Base-by-base conservation (phyloP, 306 rosid species). In the Pueraria montana region DNA sequence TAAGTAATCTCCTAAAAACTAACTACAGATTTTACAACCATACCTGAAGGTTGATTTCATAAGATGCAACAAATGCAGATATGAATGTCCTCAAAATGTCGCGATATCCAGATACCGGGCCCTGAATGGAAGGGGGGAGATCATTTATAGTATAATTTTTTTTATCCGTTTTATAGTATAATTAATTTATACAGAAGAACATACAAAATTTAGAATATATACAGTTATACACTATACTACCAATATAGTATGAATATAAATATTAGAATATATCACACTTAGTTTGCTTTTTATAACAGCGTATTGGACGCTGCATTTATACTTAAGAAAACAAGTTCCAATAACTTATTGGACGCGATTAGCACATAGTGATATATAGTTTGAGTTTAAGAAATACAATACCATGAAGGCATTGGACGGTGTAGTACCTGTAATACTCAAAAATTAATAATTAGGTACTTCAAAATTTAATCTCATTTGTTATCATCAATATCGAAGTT, bases 11-110 rank as follows among this genome's bases (percentile, higher is more conserved):
- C 71, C 76, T 72, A 26, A 82, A 45, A 80, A 55, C 59, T 34
- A 76, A 78, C 75, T 48, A 17, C 32, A 80, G 63, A 78, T 72
- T 82, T 62, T 74, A 79, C 72, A 68, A 63, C 65, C 61, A 82
- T 88, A 93, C 99, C 98, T 89, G 92, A 83, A 92, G 86, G 79
- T 86, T 93, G 85, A 93, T 87, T 87, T 93, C 99, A 89, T 96
- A 96, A 53, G 98, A 92, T 76, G 98, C 98, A 88, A 96, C 85
- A 86, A 93, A 92, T 70, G 98, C 94, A 86, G 98, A 93, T 76
- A 93, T 62, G 84, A 89, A 87, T 73, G 99, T 92, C 89, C 98
- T 92, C 83, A 96, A 87, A 76, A 96, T 96, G 90, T 97, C 90
- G 36, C 91, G 90, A 84, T 92, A 93, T 68, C 97, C 97, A 74